These are phyloP conservation scores for Cladosporium sp. DNA, from an alignment of 2,329 filamentous ascomycete genomes.

Conservation along the genomic window DNA sequence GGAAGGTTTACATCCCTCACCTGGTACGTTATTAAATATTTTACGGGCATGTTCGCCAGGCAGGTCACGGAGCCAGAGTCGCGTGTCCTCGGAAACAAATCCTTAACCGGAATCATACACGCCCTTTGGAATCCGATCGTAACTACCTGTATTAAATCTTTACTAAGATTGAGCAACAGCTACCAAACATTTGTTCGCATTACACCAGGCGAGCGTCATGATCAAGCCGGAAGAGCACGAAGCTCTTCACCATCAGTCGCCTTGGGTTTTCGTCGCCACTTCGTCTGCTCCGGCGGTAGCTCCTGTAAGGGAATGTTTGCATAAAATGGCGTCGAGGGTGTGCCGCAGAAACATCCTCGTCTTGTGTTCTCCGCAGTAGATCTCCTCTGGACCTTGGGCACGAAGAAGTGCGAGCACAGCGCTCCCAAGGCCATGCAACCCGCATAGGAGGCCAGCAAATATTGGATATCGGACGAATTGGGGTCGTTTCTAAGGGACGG, in stretches of 20 bases:
- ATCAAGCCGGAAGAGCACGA: too few relatives aligned
- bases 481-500: background rate
- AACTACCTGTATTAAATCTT: too few relatives aligned
- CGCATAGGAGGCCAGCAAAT: background rate
- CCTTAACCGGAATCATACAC: too few relatives aligned
- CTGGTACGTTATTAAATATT: too few relatives aligned
- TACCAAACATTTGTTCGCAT: too few relatives aligned
- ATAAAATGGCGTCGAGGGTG: background rate
- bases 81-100: too few relatives aligned
- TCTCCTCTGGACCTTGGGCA: background rate
- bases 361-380: background rate
- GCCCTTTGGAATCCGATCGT: too few relatives aligned
- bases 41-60: too few relatives aligned
- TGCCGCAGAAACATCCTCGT: background rate
- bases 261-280: background rate
- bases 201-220: too few relatives aligned
- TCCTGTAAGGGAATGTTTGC: background rate
- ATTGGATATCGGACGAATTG: background rate
- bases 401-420: conserved; percentile 1
- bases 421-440: background rate
- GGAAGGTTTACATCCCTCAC: too few relatives aligned
- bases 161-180: too few relatives aligned
- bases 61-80: too few relatives aligned
- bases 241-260: background rate
- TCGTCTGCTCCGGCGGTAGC: background rate